phyloP scores from a whole-genome alignment of 148 eudicot genomes.

The Vaccinium myrtillus region DNA sequence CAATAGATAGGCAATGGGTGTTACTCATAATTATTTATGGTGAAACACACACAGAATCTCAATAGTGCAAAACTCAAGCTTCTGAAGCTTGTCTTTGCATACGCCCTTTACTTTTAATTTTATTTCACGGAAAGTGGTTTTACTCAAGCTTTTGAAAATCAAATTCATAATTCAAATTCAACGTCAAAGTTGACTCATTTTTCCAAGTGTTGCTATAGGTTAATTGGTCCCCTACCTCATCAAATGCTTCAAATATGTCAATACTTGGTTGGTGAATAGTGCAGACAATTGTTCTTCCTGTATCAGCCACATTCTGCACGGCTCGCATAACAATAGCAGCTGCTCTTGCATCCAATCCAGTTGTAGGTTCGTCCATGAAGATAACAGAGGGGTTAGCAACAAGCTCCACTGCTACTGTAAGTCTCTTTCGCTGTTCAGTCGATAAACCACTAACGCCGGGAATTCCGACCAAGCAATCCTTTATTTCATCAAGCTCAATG shows the following conservation, averaged over 20 bases:
- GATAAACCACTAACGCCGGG: constrained; percentile 66
- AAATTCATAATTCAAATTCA: background rate
- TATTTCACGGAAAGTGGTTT: background rate
- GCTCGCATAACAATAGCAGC: constrained; percentile 85
- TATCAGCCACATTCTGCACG: constrained; percentile 62
- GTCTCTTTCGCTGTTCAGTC: constrained; percentile 76
- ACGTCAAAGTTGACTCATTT: background rate
- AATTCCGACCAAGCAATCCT: constrained; percentile 64
- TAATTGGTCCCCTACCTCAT: constrained; percentile 51
- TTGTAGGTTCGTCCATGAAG: constrained; percentile 88
- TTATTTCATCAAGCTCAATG: constrained; percentile 64
- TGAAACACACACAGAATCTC: background rate
- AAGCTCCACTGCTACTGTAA: constrained; percentile 84
- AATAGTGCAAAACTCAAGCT: background rate
- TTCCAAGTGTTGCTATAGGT: background rate
- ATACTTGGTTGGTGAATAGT: constrained; percentile 93
- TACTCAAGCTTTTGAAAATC: background rate
- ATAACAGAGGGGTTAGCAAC: constrained; percentile 85
- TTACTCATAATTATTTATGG: background rate
- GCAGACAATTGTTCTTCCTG: constrained; percentile 90
- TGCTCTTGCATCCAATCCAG: constrained; percentile 86
- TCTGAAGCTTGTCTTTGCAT: background rate
- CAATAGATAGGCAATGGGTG: constrained; percentile 14
- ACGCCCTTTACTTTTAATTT: background rate
- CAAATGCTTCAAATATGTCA: constrained; percentile 87